These are phyloP conservation scores for Suillus spraguei DNA, from an alignment of 768 basidiomycete species.

Conservation along the genomic window DNA sequence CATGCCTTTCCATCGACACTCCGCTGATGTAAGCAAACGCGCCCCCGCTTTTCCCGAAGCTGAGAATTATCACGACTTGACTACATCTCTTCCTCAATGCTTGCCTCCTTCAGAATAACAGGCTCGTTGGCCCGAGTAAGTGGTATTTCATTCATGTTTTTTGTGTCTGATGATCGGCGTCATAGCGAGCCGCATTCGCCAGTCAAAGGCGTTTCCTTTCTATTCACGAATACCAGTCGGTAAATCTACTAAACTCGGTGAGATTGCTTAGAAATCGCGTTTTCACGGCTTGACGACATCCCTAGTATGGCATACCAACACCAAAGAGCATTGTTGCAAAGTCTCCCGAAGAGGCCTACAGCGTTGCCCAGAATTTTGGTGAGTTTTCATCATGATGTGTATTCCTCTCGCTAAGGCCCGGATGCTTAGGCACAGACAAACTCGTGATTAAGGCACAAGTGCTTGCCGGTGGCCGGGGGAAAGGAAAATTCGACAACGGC, in stretches of 20 bases:
- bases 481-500: conserved; percentile 95
- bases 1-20: conserved; percentile 7
- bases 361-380: conserved; percentile 91
- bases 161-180: neutral
- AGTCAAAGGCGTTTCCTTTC: conserved; percentile 91
- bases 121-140: conserved; percentile 65
- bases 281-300: conserved; percentile 4
- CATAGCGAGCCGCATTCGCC: conserved; percentile 61
- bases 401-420: conserved; percentile 8
- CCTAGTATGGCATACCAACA: conserved; percentile 92
- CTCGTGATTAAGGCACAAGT: conserved; percentile 99
- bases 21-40: conserved; percentile 45
- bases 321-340: conserved; percentile 90
- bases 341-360: conserved; percentile 85
- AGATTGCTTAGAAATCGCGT: conserved; percentile 21
- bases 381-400: conserved; percentile 23
- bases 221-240: conserved; percentile 98
- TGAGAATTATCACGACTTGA: conserved; percentile 10
- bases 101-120: conserved; percentile 67
- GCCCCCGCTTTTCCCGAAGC: conserved; percentile 22
- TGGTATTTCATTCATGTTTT: neutral
- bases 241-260: conserved; percentile 92
- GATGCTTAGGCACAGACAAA: conserved; percentile 59
- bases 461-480: conserved; percentile 96
- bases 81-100: conserved; percentile 47